These are phyloP conservation scores for Macrocybe gigantea DNA, from an alignment of 768 basidiomycete species.

Conservation along the genomic window DNA sequence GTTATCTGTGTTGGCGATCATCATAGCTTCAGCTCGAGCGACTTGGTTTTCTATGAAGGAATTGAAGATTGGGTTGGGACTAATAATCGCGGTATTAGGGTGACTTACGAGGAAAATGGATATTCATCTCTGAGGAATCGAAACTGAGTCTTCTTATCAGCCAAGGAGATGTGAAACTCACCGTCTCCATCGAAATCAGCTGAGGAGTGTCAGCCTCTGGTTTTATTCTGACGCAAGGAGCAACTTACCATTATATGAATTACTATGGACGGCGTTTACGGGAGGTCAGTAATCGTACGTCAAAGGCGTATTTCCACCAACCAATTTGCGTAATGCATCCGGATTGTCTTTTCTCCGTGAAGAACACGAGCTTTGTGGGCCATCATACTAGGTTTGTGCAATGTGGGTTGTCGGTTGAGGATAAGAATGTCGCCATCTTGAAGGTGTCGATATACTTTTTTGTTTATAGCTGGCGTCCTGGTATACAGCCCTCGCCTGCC, in stretches of 20 bases:
- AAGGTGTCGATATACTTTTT: conserved; percentile 96
- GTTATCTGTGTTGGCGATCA: conserved; percentile 96
- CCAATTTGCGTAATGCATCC: conserved; percentile 99
- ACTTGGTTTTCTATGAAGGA: conserved; percentile 75
- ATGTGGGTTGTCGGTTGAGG: conserved; percentile 94
- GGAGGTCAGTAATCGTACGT: background rate
- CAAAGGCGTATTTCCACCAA: conserved; percentile 28
- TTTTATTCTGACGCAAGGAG: background rate
- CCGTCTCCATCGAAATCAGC: conserved; percentile 94
- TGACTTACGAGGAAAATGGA: conserved; percentile 92
- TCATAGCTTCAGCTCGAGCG: conserved; percentile 88
- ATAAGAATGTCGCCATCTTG: conserved; percentile 93
- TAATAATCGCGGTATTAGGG: background rate
- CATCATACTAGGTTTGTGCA: conserved; percentile 99
- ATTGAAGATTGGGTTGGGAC: conserved; percentile 4
- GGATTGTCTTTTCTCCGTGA: conserved; percentile 95
- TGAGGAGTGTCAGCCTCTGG: conserved; percentile 16
- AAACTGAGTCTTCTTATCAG: conserved; percentile 8
- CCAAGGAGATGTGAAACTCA: conserved; percentile 23
- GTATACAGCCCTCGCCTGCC: conserved; percentile 61
- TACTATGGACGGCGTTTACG: conserved; percentile 42
- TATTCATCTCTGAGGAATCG: conserved; percentile 83
- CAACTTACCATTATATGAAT: conserved; percentile 88
- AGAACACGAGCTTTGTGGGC: conserved; percentile 88
- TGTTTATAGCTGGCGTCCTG: conserved; percentile 77